Evolutionary conservation across 2,329 filamentous ascomycete species (phyloP).

Genomic region (Thermomyces lanuginosus): DNA sequence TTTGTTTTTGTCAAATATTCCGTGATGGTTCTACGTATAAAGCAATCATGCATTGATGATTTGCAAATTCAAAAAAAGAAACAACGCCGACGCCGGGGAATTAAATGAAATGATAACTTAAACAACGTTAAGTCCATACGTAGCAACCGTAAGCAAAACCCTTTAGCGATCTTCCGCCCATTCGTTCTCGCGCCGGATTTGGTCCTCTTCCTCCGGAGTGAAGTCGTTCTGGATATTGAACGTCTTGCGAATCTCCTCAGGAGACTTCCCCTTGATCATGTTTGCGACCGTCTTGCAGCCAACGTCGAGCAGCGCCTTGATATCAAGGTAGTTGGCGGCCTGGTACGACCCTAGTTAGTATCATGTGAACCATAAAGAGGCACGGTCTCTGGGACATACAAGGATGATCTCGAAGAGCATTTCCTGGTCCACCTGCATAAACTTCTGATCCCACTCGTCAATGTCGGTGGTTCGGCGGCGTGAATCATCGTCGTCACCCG

Average conservation of each 20-base stretch:
- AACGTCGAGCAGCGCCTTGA: constrained; percentile 93
- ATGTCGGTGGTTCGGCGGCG: constrained; percentile 99
- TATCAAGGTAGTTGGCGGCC: constrained; percentile 97
- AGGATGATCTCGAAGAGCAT: constrained; percentile 99
- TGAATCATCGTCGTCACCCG: constrained; percentile 74
- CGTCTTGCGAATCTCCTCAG: constrained; percentile 97
- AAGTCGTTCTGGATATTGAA: constrained; percentile 99
- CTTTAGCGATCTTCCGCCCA: constrained; percentile 80
- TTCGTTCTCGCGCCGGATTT: constrained; percentile 83
- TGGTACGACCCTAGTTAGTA: constrained; percentile 19
- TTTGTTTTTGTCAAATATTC: too few relatives aligned
- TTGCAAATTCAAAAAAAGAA: too few relatives aligned
- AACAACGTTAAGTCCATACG: too few relatives aligned
- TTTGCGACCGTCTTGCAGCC: constrained; percentile 99
- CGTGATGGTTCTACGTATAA: too few relatives aligned
- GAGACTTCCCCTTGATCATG: constrained; percentile 99
- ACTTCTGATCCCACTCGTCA: constrained; percentile 99
- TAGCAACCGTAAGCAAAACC: too few relatives aligned
- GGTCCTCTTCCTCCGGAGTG: constrained; percentile 95
- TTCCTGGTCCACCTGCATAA: constrained; percentile 99
- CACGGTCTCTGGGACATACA: constrained; percentile 36
- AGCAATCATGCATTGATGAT: too few relatives aligned
- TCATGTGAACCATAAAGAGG: background rate
- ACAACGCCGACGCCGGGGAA: too few relatives aligned
- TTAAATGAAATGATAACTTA: too few relatives aligned